phyloP scores from a whole-genome alignment of 306 rosid genomes.

The Ormosia semicastrata region DNA sequence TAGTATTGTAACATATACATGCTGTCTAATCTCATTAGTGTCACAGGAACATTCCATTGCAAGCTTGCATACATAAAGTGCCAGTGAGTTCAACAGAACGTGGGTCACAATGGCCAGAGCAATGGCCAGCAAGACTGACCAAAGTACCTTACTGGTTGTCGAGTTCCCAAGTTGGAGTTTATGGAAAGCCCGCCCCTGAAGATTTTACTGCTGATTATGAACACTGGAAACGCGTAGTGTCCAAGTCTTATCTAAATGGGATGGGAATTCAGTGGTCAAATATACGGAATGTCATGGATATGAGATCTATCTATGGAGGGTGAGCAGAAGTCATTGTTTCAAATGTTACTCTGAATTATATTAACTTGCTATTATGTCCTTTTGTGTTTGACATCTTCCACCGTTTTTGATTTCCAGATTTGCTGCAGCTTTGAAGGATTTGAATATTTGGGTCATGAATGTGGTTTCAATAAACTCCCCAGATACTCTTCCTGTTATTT shows the following conservation, averaged over 20 bases:
- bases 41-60: conserved; percentile 73
- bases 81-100: conserved; percentile 61
- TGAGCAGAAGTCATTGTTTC: conserved; percentile 39
- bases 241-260: conserved; percentile 73
- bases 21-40: conserved; percentile 29
- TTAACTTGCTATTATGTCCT: conserved; percentile 2
- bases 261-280: conserved; percentile 87
- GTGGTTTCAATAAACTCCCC: conserved; percentile 79
- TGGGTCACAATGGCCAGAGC: conserved; percentile 88
- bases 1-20: conserved; percentile 5
- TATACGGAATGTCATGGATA: conserved; percentile 97
- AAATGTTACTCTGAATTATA: conserved; percentile 14
- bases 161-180: conserved; percentile 88
- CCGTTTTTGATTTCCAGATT: conserved; percentile 58
- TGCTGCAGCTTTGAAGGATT: conserved; percentile 88
- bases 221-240: conserved; percentile 87
- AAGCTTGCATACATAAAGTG: conserved; percentile 90
- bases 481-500: conserved; percentile 89
- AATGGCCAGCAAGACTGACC: conserved; percentile 84
- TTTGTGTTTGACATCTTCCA: conserved; percentile 22
- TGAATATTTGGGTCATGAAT: conserved; percentile 94
- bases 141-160: conserved; percentile 85
- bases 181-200: conserved; percentile 94
- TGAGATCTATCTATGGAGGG: conserved; percentile 97
- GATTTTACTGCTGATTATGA: conserved; percentile 80